These are phyloP conservation scores for Camelina hispida DNA, from an alignment of 345 rosid species.

Conservation along the genomic window DNA sequence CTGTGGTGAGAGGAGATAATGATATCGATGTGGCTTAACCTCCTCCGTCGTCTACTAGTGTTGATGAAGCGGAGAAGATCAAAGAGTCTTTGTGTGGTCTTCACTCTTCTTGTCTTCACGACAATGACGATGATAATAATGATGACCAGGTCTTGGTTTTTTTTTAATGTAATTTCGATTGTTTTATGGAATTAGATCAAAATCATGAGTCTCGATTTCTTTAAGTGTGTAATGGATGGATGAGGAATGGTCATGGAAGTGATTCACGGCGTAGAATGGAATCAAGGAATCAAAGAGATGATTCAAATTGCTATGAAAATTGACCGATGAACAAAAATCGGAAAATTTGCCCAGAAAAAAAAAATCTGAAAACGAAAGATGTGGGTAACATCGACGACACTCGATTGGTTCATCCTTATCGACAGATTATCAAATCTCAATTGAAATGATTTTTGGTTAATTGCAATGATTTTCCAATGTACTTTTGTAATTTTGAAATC, in stretches of 20 bases:
- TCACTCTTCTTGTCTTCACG: conserved; percentile 69
- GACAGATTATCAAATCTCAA: no score
- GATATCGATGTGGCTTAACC: no score
- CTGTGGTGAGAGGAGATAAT: no score
- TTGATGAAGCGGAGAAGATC: no score
- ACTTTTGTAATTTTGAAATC: no score
- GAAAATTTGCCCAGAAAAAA: not conserved
- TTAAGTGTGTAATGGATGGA: conserved; percentile 51
- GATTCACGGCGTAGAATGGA: conserved; percentile 43
- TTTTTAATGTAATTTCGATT: not conserved
- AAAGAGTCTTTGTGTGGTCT: conserved; percentile 56
- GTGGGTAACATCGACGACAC: not conserved
- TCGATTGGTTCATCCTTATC: no score
- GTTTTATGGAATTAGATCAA: conserved; percentile 4
- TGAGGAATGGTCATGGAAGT: conserved; percentile 47
- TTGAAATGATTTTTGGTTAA: no score
- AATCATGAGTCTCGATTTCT: conserved; percentile 10
- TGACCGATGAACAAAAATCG: conserved; percentile 48
- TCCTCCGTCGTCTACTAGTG: no score
- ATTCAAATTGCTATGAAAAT: conserved; percentile 51
- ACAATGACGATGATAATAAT: conserved; percentile 30
- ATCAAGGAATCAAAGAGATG: conserved; percentile 44
- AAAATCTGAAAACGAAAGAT: conserved; percentile 19
- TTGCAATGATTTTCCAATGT: no score
- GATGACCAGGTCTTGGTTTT: conserved; percentile 51